phyloP scores from a whole-genome alignment of 2,329 filamentous ascomycete species.

The Fusarium bulbicola region DNA sequence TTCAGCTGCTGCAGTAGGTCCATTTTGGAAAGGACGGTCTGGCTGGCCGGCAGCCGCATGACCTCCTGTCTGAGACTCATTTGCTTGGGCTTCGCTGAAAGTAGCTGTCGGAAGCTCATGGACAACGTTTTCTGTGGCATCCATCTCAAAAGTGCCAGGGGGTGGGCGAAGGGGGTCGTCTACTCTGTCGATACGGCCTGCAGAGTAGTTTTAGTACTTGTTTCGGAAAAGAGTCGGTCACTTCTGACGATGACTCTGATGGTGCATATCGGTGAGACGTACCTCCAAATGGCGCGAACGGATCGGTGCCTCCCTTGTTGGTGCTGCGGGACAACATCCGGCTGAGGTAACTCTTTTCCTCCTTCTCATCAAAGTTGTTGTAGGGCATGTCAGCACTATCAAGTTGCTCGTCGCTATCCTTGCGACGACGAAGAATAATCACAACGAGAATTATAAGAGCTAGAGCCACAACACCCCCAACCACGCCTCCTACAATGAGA shows the following conservation, averaged over 20 bases:
- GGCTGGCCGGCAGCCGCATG: not conserved
- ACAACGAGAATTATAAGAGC: slow-evolving; percentile 37
- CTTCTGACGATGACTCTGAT: not conserved
- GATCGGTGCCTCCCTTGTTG: slow-evolving; percentile 44
- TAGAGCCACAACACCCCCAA: slow-evolving; percentile 43
- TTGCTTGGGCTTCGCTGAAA: slow-evolving; percentile 13
- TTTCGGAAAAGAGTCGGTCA: not conserved
- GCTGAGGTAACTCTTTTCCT: slow-evolving; percentile 25
- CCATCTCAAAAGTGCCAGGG: slow-evolving; percentile 51
- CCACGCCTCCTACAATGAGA: slow-evolving; percentile 47
- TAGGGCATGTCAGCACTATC: slow-evolving; percentile 21
- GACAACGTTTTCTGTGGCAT: slow-evolving; percentile 45
- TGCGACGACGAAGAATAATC: slow-evolving; percentile 35
- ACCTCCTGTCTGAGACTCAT: slow-evolving; percentile 3
- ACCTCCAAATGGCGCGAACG: slow-evolving; percentile 59
- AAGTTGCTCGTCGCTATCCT: slow-evolving; percentile 4
- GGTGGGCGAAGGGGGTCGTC: slow-evolving; percentile 40
- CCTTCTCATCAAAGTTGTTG: slow-evolving; percentile 41
- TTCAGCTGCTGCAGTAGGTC: not conserved
- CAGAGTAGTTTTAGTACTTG: slow-evolving; percentile 22
- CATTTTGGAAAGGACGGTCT: slow-evolving; percentile 12
- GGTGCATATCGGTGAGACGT: slow-evolving; percentile 23
- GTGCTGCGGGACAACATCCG: slow-evolving; percentile 42
- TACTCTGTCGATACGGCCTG: slow-evolving; percentile 48
- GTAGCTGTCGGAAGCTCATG: slow-evolving; percentile 47